Base-by-base conservation (phyloP, 2,329 filamentous ascomycete genomes). In the Paecilomyces sp. region DNA sequence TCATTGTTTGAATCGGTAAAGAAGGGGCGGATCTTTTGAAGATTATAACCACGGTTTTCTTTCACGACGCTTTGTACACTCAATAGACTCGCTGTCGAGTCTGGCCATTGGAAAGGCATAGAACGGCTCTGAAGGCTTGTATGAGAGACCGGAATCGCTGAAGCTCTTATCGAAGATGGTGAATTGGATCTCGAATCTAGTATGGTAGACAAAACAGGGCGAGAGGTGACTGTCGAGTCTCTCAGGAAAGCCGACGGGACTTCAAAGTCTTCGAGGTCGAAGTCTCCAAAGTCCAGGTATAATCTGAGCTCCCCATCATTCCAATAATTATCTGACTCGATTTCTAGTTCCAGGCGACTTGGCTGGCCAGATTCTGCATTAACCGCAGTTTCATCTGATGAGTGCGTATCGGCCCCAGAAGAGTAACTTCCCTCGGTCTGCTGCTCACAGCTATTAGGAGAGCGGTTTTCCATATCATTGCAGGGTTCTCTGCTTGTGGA, bases 11-110 rank as follows among this genome's bases (percentile, higher is more conserved):
- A 78, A 68, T 87, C 84, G 12, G 80, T 85, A 73, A 87, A 87
- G 74, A 83, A 84, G 9, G 84, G 84, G 65, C 84, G 83, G 1
- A 86, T 81, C 58, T 85, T 82, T 67, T 86, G 84, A 25, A 85
- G 78, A 62, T 81, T 78, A 66, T 80, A 83, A 65, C 83, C 79
- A 56, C 77, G 79, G 63, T 83, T 82, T 57, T 81, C 81, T 25
- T 82, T 80, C 30, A 84, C 77, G 34, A 86, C 56, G n/a, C 57
- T 59, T 12, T 64, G 57, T 24, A 64, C 53, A 34, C 62, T 64
- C 18, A 64, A 18, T n/a, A 62, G 56, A 54, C 57, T 61, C 33
- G 24, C 50, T 25, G 52, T 54, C 8, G 57, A 58, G 36, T 58
- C 58, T 3, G 33, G 55, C 15, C 33, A 51, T 6, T 56, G 55